Conservation (phyloP, 805 yeast genomes). For the Cyberlindnera euphorbiae region DNA sequence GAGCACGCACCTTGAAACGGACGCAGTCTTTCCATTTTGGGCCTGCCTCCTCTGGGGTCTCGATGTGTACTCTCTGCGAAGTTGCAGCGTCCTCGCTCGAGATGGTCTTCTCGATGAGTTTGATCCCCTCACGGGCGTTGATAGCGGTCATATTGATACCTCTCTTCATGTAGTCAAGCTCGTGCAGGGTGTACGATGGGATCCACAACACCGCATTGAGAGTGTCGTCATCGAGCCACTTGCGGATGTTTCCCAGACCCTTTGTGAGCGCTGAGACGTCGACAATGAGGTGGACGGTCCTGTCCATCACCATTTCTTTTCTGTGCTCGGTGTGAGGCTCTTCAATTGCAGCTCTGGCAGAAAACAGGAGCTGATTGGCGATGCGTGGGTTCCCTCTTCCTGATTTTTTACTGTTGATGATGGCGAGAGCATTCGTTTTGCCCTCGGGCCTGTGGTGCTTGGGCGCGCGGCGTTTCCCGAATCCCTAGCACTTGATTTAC, state of each 20-base stretch:
- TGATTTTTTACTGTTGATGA: not conserved
- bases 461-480: too few species aligned
- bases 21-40: slow-evolving; percentile 48
- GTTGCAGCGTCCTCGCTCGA: slow-evolving; percentile 13
- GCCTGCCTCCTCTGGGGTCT: slow-evolving; percentile 39
- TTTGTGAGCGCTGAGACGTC: slow-evolving; percentile 67
- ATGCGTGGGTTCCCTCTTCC: too few species aligned
- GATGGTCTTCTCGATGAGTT: slow-evolving; percentile 47
- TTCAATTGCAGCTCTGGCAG: too few species aligned
- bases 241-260: slow-evolving; percentile 62
- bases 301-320: not conserved
- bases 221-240: slow-evolving; percentile 45
- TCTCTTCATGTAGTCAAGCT: slow-evolving; percentile 52
- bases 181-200: slow-evolving; percentile 54
- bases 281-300: slow-evolving; percentile 39
- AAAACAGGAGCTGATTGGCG: too few species aligned
- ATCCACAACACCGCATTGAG: slow-evolving; percentile 40
- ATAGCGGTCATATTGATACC: slow-evolving; percentile 51
- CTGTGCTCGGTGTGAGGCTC: too few species aligned
- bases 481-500: too few species aligned
- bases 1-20: slow-evolving; percentile 41
- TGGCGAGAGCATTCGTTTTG: too few species aligned
- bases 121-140: slow-evolving; percentile 62
- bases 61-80: slow-evolving; percentile 28
- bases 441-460: too few species aligned